Conservation (phyloP, 2,329 filamentous ascomycete genomes). For the Alternaria viburni region DNA sequence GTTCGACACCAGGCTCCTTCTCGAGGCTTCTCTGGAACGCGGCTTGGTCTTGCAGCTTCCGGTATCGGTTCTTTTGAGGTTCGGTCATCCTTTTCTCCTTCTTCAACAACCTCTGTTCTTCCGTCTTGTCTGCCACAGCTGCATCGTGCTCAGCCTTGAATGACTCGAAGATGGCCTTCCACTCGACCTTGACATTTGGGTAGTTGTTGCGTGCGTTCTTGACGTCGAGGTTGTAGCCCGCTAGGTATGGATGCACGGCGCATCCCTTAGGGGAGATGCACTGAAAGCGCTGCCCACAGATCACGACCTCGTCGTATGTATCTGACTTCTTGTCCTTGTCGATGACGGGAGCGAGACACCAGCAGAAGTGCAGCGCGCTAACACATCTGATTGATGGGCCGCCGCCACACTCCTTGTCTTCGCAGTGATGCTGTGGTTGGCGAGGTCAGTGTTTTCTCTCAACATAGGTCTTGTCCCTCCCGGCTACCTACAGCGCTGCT, state of each 20-base stretch:
- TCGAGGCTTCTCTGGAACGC: not conserved
- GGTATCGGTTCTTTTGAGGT: not conserved
- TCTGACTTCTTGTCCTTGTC: not conserved
- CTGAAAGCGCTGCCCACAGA: slow-evolving; percentile 12
- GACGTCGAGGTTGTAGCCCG: slow-evolving; percentile 10
- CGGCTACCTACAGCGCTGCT: not conserved
- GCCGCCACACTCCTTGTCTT: slow-evolving; percentile 4
- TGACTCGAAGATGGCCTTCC: not conserved
- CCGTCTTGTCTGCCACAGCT: not conserved
- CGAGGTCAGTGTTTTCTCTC: not conserved
- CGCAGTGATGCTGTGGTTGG: slow-evolving; percentile 9
- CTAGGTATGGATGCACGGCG: slow-evolving; percentile 7
- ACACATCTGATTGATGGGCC: slow-evolving; percentile 2
- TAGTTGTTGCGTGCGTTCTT: slow-evolving; percentile 13
- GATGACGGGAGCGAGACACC: not conserved
- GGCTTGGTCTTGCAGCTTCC: not conserved
- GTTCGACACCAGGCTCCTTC: not conserved
- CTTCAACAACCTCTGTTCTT: not conserved
- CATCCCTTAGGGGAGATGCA: slow-evolving; percentile 9
- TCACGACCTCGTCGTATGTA: not conserved
- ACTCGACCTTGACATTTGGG: not conserved
- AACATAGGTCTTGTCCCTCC: no score
- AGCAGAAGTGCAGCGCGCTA: slow-evolving; percentile 3
- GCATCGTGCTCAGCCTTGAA: not conserved
- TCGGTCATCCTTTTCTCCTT: not conserved